Conservation (phyloP, 768 basidiomycete species). For the Sporobolomyces pararoseus region DNA sequence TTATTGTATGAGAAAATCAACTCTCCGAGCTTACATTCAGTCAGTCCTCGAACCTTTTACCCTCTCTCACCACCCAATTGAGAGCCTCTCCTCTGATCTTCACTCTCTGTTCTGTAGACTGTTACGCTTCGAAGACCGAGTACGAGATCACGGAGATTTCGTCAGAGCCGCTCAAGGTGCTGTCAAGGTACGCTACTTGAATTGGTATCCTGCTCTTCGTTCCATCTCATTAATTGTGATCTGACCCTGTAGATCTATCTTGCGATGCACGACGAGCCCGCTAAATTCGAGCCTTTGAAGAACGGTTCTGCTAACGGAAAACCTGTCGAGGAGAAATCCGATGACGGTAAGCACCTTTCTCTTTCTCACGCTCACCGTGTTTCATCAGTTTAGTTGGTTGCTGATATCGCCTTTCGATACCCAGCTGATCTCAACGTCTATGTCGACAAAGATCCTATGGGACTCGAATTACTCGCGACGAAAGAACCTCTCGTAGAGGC, state of each 20-base stretch:
- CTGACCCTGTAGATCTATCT: conserved; percentile 69
- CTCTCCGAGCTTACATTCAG: conserved; percentile 79
- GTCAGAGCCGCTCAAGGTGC: conserved; percentile 68
- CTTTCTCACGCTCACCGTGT: background rate
- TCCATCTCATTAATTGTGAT: background rate
- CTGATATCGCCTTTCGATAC: too few relatives aligned
- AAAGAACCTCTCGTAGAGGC: conserved; percentile 71
- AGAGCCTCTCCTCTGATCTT: background rate
- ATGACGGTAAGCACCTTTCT: conserved; percentile 53
- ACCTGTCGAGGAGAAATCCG: conserved; percentile 1
- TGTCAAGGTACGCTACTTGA: conserved; percentile 56
- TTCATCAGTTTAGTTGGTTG: background rate
- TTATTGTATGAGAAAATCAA: conserved; percentile 85
- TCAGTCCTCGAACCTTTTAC: conserved; percentile 51
- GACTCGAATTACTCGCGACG: conserved; percentile 63
- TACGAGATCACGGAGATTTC: conserved; percentile 74
- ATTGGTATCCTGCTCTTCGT: conserved; percentile 36
- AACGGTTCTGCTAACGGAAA: conserved; percentile 10
- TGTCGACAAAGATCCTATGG: conserved; percentile 75
- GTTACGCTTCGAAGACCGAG: conserved; percentile 72
- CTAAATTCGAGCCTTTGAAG: background rate
- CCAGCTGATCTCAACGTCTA: conserved; percentile 41
- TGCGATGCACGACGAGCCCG: conserved; percentile 66
- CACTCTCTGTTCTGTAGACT: conserved; percentile 47
- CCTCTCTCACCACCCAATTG: background rate